Conservation (phyloP, 2,329 filamentous ascomycete genomes). For the Fusarium penzigii region DNA sequence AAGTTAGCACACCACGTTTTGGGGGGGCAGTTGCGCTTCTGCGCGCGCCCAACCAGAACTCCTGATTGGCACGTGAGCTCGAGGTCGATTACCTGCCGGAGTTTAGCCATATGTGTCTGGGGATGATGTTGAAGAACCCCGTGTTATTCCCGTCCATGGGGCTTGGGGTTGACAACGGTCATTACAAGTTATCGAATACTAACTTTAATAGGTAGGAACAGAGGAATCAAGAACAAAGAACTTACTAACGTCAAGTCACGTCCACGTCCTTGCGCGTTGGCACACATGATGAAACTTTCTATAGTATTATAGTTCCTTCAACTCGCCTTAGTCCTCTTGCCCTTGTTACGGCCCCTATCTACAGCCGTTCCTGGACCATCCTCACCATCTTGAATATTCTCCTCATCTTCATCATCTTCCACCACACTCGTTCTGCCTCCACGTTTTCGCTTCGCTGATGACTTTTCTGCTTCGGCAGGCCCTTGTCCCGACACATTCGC, state of each 20-base stretch:
- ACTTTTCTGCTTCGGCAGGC: constrained; percentile 3
- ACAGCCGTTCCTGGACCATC: constrained; percentile 13
- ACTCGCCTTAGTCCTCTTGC: constrained; percentile 22
- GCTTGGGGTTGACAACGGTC: no score
- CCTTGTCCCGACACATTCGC: constrained; percentile 30
- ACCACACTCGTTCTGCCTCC: constrained; percentile 15
- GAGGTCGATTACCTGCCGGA: constrained; percentile 2
- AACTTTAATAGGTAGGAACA: no score
- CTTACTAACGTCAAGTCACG: no score
- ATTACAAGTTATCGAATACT: no score
- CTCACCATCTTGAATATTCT: constrained; percentile 15
- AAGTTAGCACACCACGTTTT: constrained; percentile 14
- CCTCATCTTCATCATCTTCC: constrained; percentile 17
- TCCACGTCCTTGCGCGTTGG: no score
- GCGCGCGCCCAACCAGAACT: constrained; percentile 5
- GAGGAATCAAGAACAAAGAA: no score
- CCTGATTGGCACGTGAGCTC: constrained; percentile 20
- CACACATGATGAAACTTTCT: background rate
- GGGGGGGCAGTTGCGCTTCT: constrained; percentile 11
- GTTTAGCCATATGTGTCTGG: constrained; percentile 12
- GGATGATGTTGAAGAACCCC: no score
- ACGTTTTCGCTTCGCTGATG: constrained; percentile 28
- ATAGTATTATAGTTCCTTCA: constrained; percentile 2
- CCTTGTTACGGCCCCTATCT: constrained; percentile 10
- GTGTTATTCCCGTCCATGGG: no score